phyloP scores from a whole-genome alignment of 768 basidiomycete species.

The Filobasidium floriforme region DNA sequence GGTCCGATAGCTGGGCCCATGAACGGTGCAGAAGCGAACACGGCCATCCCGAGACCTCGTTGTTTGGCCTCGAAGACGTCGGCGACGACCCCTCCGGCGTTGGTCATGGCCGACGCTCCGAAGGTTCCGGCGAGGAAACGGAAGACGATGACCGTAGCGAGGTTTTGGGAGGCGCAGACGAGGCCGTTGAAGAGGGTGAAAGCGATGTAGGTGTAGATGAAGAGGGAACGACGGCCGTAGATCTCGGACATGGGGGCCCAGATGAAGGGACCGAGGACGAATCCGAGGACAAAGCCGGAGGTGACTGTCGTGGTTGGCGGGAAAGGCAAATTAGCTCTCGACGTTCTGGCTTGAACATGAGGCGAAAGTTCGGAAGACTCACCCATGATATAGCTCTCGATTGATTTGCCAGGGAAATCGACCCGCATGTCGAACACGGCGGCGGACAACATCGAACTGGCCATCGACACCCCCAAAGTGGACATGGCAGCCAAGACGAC shows the following conservation, averaged over 20 bases:
- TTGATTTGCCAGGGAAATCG: slow-evolving; percentile 17
- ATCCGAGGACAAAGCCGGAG: slow-evolving; percentile 31
- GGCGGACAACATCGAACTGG: slow-evolving; percentile 31
- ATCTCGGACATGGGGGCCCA: slow-evolving; percentile 38
- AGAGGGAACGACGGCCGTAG: slow-evolving; percentile 35
- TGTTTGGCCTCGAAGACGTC: slow-evolving; percentile 37
- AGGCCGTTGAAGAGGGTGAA: slow-evolving; percentile 44
- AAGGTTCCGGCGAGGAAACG: slow-evolving; percentile 37
- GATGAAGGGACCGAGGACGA: slow-evolving; percentile 34
- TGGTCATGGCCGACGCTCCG: slow-evolving; percentile 37
- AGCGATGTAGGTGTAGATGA: slow-evolving; percentile 31
- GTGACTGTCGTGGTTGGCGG: not conserved
- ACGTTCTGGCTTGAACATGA: too few species aligned
- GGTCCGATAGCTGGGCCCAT: slow-evolving; percentile 17
- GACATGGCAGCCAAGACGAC: slow-evolving; percentile 32
- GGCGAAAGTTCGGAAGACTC: too few species aligned
- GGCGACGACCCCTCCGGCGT: slow-evolving; percentile 27
- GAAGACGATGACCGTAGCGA: slow-evolving; percentile 35
- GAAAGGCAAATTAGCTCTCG: slow-evolving; percentile 1
- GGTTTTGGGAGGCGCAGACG: slow-evolving; percentile 35
- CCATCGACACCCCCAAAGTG: slow-evolving; percentile 39
- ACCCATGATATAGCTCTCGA: slow-evolving; percentile 25
- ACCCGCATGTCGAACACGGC: slow-evolving; percentile 10
- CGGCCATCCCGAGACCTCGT: slow-evolving; percentile 38
- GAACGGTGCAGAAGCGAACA: slow-evolving; percentile 39